Percentiles rank a stretch among this genome's conserved stretches.
phyloP scores from a whole-genome alignment of 1,284 basidiomycete species.

The Tilletia horrida region DNA sequence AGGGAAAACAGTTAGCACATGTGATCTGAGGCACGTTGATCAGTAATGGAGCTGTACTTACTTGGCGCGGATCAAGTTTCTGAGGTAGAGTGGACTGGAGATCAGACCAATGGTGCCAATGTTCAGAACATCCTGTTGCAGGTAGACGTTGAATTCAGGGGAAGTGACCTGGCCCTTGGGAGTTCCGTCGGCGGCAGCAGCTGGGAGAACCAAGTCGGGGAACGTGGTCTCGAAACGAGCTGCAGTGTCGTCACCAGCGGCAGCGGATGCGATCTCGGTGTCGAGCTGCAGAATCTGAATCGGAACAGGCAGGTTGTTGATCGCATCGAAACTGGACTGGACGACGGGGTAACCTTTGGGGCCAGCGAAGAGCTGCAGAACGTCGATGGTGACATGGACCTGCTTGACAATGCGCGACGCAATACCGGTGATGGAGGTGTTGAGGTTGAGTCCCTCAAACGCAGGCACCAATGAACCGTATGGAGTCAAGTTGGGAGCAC shows the following conservation, averaged over 20 bases:
- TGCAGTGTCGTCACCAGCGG: background rate
- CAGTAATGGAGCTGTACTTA: background rate
- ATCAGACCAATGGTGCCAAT: background rate
- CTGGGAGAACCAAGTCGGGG: background rate
- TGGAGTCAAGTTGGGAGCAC: constrained; percentile 60
- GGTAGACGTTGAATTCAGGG: background rate
- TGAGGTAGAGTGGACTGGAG: background rate
- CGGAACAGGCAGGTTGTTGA: constrained; percentile 7
- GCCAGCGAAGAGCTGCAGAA: background rate
- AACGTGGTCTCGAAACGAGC: constrained; percentile 1
- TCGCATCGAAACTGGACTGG: background rate
- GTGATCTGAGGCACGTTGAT: background rate
- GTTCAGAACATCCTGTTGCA: constrained; percentile 3
- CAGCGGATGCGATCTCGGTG: constrained; percentile 3
- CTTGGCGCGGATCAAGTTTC: constrained; percentile 11
- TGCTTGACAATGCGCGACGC: constrained; percentile 33
- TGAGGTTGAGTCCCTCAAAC: constrained; percentile 62
- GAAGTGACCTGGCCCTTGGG: background rate
- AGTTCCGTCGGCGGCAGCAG: background rate
- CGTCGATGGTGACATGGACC: background rate
- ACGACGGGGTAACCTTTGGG: background rate
- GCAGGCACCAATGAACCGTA: constrained; percentile 65
- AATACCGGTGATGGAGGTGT: constrained; percentile 60
- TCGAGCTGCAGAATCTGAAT: constrained; percentile 9
- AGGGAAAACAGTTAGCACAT: background rate